These are phyloP conservation scores for Allium fistulosum DNA, from an alignment of 106 monocot genomes.

Conservation along the genomic window DNA sequence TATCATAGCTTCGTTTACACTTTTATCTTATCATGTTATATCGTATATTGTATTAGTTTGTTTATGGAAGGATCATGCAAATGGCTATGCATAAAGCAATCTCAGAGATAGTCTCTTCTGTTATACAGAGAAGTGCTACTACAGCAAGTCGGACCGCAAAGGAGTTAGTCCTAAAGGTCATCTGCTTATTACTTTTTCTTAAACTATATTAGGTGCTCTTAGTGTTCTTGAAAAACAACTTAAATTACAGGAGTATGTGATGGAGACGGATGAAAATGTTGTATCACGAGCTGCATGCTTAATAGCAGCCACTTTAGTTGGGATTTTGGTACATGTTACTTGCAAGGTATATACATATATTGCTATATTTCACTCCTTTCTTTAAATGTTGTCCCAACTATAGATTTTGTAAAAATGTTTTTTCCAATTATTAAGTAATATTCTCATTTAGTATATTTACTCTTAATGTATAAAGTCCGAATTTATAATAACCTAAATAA, in stretches of 20 bases:
- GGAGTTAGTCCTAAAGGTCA: conserved; percentile 90
- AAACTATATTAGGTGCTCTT: neutral
- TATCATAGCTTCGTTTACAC: too few species aligned
- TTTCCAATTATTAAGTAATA: too few species aligned
- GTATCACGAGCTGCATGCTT: conserved; percentile 69
- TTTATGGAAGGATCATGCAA: conserved; percentile 49
- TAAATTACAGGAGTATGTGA: conserved; percentile 64
- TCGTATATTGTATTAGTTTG: too few species aligned
- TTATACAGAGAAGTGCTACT: conserved; percentile 95
- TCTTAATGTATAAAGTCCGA: too few species aligned
- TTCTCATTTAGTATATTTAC: too few species aligned
- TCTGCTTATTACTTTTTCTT: conserved; percentile 1
- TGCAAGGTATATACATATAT: conserved; percentile 67
- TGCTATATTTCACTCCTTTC: neutral
- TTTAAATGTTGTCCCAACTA: too few species aligned
- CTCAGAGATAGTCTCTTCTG: conserved; percentile 70
- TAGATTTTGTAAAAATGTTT: too few species aligned
- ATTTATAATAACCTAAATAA: too few species aligned
- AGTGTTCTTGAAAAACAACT: neutral
- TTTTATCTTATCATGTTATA: too few species aligned
- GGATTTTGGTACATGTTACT: conserved; percentile 97
- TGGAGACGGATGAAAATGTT: conserved; percentile 78
- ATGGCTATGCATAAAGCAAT: conserved; percentile 78
- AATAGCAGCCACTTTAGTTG: conserved; percentile 87
- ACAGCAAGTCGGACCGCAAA: conserved; percentile 87